Evolutionary conservation across 2,329 filamentous ascomycete genomes (phyloP).

Genomic region (Colletotrichum chrysophilum): DNA sequence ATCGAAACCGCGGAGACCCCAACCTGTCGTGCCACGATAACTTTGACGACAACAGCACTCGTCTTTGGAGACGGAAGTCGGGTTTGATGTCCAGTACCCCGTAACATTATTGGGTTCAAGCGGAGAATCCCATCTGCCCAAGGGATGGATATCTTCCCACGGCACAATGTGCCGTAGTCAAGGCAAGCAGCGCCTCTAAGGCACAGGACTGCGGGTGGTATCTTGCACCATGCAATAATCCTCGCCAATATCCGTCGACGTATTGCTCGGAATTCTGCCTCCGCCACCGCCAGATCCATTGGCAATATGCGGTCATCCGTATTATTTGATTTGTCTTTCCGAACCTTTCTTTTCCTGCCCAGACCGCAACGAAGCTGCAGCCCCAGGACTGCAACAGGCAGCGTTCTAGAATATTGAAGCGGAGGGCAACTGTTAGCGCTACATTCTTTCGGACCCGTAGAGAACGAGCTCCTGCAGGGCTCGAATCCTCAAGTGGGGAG

Average conservation of each 20-base stretch:
- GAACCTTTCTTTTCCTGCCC: background rate
- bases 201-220: background rate
- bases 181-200: background rate
- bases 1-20: background rate
- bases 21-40: background rate
- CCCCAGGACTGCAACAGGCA: background rate
- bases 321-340: background rate
- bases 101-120: background rate
- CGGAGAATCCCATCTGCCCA: background rate
- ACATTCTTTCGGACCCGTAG: background rate
- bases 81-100: fast-evolving
- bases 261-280: background rate
- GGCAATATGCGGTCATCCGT: background rate
- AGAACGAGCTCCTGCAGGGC: background rate
- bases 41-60: background rate
- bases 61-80: background rate
- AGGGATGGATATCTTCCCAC: background rate
- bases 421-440: background rate
- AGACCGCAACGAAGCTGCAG: background rate
- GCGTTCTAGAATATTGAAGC: background rate
- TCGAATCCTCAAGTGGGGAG: background rate
- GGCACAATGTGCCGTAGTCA: background rate
- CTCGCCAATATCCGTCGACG: background rate
- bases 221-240: background rate
- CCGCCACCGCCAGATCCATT: background rate